These are phyloP conservation scores for Ziziphus jujuba DNA, from an alignment of 306 rosid species.

Conservation along the genomic window DNA sequence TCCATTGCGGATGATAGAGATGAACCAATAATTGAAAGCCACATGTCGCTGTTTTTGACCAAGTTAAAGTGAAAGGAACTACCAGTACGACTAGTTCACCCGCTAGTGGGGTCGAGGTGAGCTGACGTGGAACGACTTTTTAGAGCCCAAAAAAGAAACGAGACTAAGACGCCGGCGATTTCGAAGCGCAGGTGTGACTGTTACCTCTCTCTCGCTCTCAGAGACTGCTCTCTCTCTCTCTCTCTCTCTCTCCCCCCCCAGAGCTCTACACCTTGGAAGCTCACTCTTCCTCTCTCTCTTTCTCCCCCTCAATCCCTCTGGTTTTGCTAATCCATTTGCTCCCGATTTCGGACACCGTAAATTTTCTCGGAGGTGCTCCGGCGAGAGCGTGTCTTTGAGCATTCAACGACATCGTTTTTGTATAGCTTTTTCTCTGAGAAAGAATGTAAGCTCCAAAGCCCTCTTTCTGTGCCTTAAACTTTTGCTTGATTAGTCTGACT, in stretches of 20 bases:
- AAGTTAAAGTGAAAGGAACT: too few species aligned
- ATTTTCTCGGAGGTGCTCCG: background rate
- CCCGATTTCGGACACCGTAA: slow-evolving; percentile 18
- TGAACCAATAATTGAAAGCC: too few species aligned
- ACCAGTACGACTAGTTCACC: too few species aligned
- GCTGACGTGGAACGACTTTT: slow-evolving; percentile 19
- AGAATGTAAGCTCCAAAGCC: too few species aligned
- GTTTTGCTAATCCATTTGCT: background rate
- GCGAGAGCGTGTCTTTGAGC: slow-evolving; percentile 1
- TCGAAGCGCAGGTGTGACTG: slow-evolving; percentile 12
- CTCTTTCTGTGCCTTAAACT: background rate
- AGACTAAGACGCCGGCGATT: slow-evolving; percentile 37
- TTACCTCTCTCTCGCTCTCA: too few species aligned
- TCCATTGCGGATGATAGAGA: too few species aligned
- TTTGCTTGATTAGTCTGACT: background rate
- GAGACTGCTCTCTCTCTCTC: background rate
- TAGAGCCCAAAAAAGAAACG: background rate
- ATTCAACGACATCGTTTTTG: background rate
- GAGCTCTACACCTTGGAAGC: background rate
- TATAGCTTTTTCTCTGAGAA: too few species aligned
- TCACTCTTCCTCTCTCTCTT: slow-evolving; percentile 1
- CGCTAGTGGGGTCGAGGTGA: background rate
- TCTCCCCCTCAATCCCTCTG: background rate
- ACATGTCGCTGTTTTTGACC: too few species aligned
- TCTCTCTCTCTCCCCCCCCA: background rate